Evolutionary conservation across 768 basidiomycete species (phyloP), one percentile per base, ranked within the genome.

Genomic region (Russula griseocarnosa): DNA sequence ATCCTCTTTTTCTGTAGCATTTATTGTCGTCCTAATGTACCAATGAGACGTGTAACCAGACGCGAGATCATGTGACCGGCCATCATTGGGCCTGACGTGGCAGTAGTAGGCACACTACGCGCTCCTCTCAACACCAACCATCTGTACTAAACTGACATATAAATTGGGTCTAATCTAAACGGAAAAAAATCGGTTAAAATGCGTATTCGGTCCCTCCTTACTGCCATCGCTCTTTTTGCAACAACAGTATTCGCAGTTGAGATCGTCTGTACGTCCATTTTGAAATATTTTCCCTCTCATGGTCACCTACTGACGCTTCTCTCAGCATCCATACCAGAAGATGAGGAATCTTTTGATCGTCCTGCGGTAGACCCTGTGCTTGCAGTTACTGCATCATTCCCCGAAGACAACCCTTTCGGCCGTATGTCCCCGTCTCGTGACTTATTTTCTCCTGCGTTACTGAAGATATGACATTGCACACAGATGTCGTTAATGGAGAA

Each of bases 401-500:
- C 85, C 18, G 86, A 90, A 67, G 78, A 78, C 55, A 92, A 92
- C 70, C 81, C 84, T 1, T 90, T 92, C 69, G 86, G 85, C 69
- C 88, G 90, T 91, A 73, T 67, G 90, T 82, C 55, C 9, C 11
- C 38, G 5, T 24, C 58, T 63, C 30, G n/a, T 42, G 24, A 32
- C 40, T 61, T n/a, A n/a, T n/a, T 14, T 49, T 66, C 28, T 30
- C 32, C 44, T 53, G 30, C 32, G 26, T 13, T 50, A 42, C 46
- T 36, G 22, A 52, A 16, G 28, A 55, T 26, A 34, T 50, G 57
- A 20, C 8, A 36, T 61, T 34, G 49, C 22, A 22, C 66, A n/a
- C 70, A 93, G 91, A 92, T 63, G 77, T 93, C 55, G 85, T 92
- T 36, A 94, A 94, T 69, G 91, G 91, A 63, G 88, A 91, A 78